These are phyloP conservation scores for Fusarium sp. DNA, from an alignment of 2,329 filamentous ascomycete species.

Conservation along the genomic window DNA sequence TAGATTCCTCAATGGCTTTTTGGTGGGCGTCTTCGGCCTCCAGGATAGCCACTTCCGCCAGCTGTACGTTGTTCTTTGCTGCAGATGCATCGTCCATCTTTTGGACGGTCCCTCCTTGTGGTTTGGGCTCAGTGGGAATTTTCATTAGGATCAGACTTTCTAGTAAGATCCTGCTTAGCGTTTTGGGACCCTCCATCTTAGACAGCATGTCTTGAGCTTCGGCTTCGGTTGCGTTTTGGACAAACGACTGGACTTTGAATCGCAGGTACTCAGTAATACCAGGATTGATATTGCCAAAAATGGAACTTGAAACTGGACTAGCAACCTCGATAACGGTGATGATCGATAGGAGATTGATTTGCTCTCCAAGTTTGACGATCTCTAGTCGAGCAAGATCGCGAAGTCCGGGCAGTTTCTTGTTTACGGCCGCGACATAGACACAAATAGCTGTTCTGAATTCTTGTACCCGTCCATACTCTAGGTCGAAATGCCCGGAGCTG, in stretches of 20 bases:
- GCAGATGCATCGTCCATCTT: accelerated
- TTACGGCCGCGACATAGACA: background rate
- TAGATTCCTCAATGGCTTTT: accelerated
- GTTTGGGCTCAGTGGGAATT: accelerated
- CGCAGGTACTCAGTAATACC: background rate
- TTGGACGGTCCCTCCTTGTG: accelerated
- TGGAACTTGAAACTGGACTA: accelerated
- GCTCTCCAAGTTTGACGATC: background rate
- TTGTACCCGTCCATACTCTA: background rate
- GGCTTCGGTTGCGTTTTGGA: accelerated
- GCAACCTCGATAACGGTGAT: background rate
- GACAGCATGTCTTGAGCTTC: background rate
- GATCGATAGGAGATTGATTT: background rate
- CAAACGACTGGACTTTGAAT: background rate
- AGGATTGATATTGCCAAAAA: background rate
- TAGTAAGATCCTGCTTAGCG: background rate
- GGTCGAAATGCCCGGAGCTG: accelerated
- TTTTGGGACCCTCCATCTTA: background rate
- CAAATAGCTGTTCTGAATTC: constrained; percentile 7
- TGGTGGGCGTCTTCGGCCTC: accelerated
- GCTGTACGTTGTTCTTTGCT: too few relatives aligned
- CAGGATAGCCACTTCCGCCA: accelerated
- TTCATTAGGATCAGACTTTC: background rate
- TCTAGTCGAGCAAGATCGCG: background rate
- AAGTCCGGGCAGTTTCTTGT: background rate